phyloP scores from a whole-genome alignment of 768 basidiomycete genomes.

The Cubamyces sp. region DNA sequence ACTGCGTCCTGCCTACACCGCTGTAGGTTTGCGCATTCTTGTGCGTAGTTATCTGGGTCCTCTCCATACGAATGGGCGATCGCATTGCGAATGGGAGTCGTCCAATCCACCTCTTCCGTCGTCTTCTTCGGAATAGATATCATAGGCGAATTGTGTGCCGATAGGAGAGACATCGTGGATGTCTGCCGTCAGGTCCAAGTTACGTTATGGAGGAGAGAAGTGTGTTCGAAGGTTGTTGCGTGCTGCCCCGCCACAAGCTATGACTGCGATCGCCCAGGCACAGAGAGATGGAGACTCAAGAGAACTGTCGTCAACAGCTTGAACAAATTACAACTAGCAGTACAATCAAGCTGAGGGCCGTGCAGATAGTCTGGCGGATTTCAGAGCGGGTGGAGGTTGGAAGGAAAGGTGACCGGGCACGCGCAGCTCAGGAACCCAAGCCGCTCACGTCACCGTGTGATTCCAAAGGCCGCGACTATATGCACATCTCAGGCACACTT shows the following conservation, averaged over 20 bases:
- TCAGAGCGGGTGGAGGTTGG: background rate
- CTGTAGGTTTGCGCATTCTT: slow-evolving; percentile 85
- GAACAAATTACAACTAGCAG: too few relatives aligned
- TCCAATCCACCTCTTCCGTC: slow-evolving; percentile 98
- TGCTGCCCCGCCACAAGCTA: background rate
- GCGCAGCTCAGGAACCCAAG: background rate
- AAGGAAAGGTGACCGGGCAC: background rate
- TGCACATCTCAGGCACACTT: background rate
- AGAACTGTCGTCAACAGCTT: too few relatives aligned
- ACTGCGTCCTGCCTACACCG: slow-evolving; percentile 96
- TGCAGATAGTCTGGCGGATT: background rate
- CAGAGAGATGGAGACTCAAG: too few relatives aligned
- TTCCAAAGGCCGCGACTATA: background rate
- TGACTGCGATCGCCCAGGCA: too few relatives aligned
- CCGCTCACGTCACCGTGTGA: slow-evolving; percentile 23
- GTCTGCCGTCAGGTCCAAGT: background rate
- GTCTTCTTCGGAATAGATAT: slow-evolving; percentile 91
- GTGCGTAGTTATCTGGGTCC: slow-evolving; percentile 83
- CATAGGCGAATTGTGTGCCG: slow-evolving; percentile 85
- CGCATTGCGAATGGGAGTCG: slow-evolving; percentile 79
- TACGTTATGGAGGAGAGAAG: background rate
- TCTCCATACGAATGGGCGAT: slow-evolving; percentile 95
- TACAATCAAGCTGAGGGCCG: too few relatives aligned
- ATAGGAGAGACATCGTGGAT: slow-evolving; percentile 34
- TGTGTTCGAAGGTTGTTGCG: background rate